Conservation (phyloP, 192 early-diverging fungal species). For the Coemansia biformis region DNA sequence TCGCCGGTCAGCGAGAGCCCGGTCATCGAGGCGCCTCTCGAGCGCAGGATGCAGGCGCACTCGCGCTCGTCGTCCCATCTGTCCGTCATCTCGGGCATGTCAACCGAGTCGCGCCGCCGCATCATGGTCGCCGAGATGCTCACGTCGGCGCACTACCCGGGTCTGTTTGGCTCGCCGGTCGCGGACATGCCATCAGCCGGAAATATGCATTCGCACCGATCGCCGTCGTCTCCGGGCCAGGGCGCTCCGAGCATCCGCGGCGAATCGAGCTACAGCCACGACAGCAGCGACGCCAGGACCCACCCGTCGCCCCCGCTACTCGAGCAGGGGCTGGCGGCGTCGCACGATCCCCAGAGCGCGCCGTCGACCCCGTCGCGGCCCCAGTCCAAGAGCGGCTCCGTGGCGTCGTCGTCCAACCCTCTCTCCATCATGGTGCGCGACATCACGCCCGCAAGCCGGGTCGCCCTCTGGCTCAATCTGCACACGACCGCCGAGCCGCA, state of each 20-base stretch:
- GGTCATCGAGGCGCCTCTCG: constrained; percentile 2
- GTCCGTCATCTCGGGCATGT: constrained; percentile 33
- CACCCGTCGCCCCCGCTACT: neutral
- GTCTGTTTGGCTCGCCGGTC: constrained; percentile 33
- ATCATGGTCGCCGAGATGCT: constrained; percentile 38
- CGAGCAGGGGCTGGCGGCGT: constrained; percentile 4
- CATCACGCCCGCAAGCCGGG: constrained; percentile 44
- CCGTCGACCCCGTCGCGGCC: constrained; percentile 20
- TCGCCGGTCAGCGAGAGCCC: constrained; percentile 39
- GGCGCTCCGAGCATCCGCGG: constrained; percentile 24
- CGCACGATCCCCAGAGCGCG: neutral
- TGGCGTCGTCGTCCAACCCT: neutral
- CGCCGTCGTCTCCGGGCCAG: constrained; percentile 15
- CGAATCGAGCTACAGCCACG: constrained; percentile 29
- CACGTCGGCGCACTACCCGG: constrained; percentile 35
- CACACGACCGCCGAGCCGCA: constrained; percentile 19
- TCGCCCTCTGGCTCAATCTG: constrained; percentile 44
- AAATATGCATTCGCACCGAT: constrained; percentile 1
- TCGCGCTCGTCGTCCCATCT: constrained; percentile 45
- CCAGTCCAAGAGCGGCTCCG: constrained; percentile 11
- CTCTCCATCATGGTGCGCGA: constrained; percentile 34
- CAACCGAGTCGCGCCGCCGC: constrained; percentile 45
- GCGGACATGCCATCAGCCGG: neutral
- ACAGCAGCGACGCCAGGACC: constrained; percentile 13
- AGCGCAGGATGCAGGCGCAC: constrained; percentile 4